Evolutionary conservation across 2,329 filamentous ascomycete genomes (phyloP).

Genomic region (Colletotrichum euphorbiae): DNA sequence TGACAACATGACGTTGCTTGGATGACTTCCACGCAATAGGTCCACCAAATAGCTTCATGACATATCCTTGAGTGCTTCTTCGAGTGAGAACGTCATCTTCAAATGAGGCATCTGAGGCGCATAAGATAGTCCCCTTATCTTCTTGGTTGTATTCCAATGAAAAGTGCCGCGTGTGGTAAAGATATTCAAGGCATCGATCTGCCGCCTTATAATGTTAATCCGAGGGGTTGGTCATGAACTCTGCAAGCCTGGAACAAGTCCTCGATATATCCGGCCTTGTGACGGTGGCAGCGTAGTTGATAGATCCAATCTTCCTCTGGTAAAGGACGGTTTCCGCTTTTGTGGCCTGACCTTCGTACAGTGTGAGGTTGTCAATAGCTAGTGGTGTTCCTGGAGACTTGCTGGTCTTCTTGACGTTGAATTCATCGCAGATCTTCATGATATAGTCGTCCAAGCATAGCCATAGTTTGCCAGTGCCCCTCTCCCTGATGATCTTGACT

Average conservation of each 20-base stretch:
- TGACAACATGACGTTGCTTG: constrained; percentile 23
- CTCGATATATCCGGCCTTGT: neutral
- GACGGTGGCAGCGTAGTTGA: constrained; percentile 5
- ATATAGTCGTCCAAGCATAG: constrained; percentile 33
- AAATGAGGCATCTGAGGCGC: constrained; percentile 24
- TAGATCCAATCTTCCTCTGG: neutral
- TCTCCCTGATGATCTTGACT: constrained; percentile 31
- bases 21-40: constrained; percentile 10
- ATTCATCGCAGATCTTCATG: constrained; percentile 29
- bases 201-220: neutral
- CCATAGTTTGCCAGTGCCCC: constrained; percentile 19
- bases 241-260: neutral
- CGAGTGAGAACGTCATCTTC: constrained; percentile 7
- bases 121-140: neutral
- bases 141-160: neutral
- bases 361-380: neutral
- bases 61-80: constrained; percentile 29
- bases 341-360: neutral
- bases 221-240: neutral
- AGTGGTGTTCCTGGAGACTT: neutral
- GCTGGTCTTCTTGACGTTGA: neutral
- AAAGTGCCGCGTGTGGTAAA: neutral
- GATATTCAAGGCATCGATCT: constrained; percentile 1
- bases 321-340: neutral
- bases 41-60: constrained; percentile 23